Base-by-base conservation (phyloP, 768 basidiomycete genomes). In the Lactifluus echinatus region DNA sequence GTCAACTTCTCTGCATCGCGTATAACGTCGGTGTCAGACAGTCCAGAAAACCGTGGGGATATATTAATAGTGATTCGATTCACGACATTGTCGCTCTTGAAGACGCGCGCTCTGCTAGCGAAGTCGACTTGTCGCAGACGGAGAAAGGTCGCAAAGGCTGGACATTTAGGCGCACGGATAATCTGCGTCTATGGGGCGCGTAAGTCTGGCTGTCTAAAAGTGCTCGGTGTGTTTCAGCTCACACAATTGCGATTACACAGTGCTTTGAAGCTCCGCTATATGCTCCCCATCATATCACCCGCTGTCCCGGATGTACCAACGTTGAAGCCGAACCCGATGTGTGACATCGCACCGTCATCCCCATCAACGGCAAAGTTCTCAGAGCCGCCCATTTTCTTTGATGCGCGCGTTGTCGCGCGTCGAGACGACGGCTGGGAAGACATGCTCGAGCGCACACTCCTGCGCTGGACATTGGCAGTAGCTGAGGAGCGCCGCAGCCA, bases 161-260 rank as follows among this genome's bases (percentile, higher is more conserved):
- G 86, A 91, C 91, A 19, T 94, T 92, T 67, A 74, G 93, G 58
- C 72, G 91, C 55, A 88, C 83, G 2, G 93, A 94, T 69, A 95
- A 94, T 67, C 71, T 95, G 28, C 75, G 89, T 24, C 68, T 92
- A 21, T 94, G 89, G 85, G 84, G 81, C 43, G 92, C 87, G 89
- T 92, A 66, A 51, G 86, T 79, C 23, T 44, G 39, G 47, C 21
- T 44, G 17, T 21, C 45, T 31, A 8, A 34, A 12, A 11, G 4
- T 26, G 1, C 21, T 19, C 8, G 7, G 8, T 23, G 8, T 31
- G 5, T 21, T 21, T 2, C 8, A 17, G n/a, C 43, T 39, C 48
- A 44, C 23, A 14, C 37, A 14, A 15, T 3, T 23, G 10, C 1
- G 4, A 19, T 19, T 31, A 8, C 34, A 43, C 42, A 87, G 90